These are phyloP conservation scores for Globisporangium alternatum DNA, from an alignment of 352 stramenopile genomes.

Conservation along the genomic window DNA sequence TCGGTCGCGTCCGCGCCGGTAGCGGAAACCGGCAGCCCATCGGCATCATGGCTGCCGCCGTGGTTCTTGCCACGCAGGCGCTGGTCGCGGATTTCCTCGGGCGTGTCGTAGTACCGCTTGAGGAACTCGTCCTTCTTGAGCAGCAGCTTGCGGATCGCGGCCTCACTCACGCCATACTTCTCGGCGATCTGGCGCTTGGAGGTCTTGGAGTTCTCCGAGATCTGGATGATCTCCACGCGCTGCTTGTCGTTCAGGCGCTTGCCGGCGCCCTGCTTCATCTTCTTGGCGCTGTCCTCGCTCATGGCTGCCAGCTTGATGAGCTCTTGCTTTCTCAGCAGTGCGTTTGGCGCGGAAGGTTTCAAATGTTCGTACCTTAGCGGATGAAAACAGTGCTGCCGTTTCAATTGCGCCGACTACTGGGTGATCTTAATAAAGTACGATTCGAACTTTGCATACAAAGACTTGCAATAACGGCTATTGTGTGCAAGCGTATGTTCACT, in stretches of 20 bases:
- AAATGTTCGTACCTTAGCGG: neutral
- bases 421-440: too few species aligned
- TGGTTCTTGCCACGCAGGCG: constrained; percentile 63
- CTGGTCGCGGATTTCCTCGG: constrained; percentile 71
- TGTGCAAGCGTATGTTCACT: neutral
- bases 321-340: too few species aligned
- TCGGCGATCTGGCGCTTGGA: constrained; percentile 76
- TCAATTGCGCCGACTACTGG: neutral
- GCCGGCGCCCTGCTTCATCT: constrained; percentile 59
- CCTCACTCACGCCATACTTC: constrained; percentile 76
- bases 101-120: constrained; percentile 76
- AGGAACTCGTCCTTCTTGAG: constrained; percentile 82
- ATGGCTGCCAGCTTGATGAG: constrained; percentile 5
- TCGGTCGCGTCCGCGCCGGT: neutral
- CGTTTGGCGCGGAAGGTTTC: neutral
- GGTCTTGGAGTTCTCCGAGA: constrained; percentile 72
- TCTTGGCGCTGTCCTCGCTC: constrained; percentile 46
- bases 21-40: neutral
- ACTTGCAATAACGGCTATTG: too few species aligned
- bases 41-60: constrained; percentile 16
- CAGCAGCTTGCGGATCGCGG: constrained; percentile 75
- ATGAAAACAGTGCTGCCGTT: neutral
- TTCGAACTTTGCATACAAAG: too few species aligned
- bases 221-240: constrained; percentile 83
- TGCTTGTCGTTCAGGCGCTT: constrained; percentile 81